phyloP scores from a whole-genome alignment of 106 monocot species.

The Hemerocallis citrina region DNA sequence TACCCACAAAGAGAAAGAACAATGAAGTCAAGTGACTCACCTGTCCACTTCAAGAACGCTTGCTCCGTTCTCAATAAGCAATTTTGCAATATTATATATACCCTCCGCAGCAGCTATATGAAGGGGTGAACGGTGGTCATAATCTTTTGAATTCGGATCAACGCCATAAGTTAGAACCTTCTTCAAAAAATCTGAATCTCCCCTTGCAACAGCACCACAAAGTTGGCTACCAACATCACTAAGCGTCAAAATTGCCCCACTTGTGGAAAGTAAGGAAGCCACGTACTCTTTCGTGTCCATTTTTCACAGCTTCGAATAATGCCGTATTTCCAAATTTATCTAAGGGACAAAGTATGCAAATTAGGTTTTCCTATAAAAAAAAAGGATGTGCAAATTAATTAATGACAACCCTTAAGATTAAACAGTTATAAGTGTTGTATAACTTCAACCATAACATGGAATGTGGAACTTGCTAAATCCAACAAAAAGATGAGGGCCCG shows the following conservation, averaged over 20 bases:
- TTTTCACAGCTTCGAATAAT: slow-evolving; percentile 71
- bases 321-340: slow-evolving; percentile 93
- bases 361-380: too few relatives aligned
- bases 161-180: slow-evolving; percentile 39
- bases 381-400: too few relatives aligned
- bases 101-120: slow-evolving; percentile 92
- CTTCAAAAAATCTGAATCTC: slow-evolving; percentile 63
- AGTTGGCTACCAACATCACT: slow-evolving; percentile 54
- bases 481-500: too few relatives aligned
- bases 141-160: slow-evolving; percentile 81
- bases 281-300: slow-evolving; percentile 68
- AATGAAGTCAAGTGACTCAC: too few relatives aligned
- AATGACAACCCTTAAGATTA: too few relatives aligned
- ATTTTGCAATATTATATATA: slow-evolving; percentile 56
- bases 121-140: slow-evolving; percentile 80
- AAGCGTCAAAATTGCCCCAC: slow-evolving; percentile 52
- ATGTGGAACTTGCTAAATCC: too few relatives aligned
- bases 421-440: too few relatives aligned
- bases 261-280: slow-evolving; percentile 42
- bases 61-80: slow-evolving; percentile 78
- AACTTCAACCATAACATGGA: too few relatives aligned
- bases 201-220: slow-evolving; percentile 56
- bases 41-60: slow-evolving; percentile 65
- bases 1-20: too few relatives aligned
- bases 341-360: slow-evolving; percentile 17